Conservation (phyloP, 139 green algal genomes). For the Chlamydomonas asymmetrica region DNA sequence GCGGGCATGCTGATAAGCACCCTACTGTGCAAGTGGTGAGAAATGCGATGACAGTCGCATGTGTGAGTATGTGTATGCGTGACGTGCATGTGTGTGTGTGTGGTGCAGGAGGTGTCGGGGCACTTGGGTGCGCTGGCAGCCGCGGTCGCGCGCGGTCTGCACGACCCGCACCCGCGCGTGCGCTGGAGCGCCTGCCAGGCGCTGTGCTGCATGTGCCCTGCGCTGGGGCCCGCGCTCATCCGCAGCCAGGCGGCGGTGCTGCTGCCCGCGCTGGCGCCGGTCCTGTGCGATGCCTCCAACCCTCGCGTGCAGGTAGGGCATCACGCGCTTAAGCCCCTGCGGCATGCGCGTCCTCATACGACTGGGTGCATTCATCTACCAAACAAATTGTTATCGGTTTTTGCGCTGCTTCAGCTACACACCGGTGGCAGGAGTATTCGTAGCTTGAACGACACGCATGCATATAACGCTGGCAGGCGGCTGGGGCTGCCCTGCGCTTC, state of each 20-base stretch:
- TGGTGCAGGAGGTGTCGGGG: constrained; percentile 17
- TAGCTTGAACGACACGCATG: too few relatives aligned
- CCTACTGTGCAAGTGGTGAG: neutral
- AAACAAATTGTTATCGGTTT: too few relatives aligned
- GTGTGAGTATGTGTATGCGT: neutral
- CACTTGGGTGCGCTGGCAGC: constrained; percentile 44
- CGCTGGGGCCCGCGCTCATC: constrained; percentile 93
- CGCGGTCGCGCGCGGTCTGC: constrained; percentile 19
- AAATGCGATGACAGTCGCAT: neutral
- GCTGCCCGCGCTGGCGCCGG: constrained; percentile 71
- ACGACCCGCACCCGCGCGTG: constrained; percentile 62
- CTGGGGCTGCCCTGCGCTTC: too few relatives aligned
- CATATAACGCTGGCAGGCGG: too few relatives aligned
- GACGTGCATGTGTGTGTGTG: neutral
- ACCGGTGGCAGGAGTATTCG: too few relatives aligned
- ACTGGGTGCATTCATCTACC: too few relatives aligned
- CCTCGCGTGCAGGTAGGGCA: constrained; percentile 79
- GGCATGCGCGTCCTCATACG: too few relatives aligned
- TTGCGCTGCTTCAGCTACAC: too few relatives aligned
- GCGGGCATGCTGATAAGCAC: too few relatives aligned
- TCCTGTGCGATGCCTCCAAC: constrained; percentile 86
- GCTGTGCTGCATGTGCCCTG: constrained; percentile 94
- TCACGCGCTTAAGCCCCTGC: neutral
- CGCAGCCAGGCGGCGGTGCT: constrained; percentile 27
- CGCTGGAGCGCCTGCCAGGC: constrained; percentile 96